Base-by-base conservation (phyloP, 2,329 filamentous ascomycete genomes). In the Colletotrichum trifolii region DNA sequence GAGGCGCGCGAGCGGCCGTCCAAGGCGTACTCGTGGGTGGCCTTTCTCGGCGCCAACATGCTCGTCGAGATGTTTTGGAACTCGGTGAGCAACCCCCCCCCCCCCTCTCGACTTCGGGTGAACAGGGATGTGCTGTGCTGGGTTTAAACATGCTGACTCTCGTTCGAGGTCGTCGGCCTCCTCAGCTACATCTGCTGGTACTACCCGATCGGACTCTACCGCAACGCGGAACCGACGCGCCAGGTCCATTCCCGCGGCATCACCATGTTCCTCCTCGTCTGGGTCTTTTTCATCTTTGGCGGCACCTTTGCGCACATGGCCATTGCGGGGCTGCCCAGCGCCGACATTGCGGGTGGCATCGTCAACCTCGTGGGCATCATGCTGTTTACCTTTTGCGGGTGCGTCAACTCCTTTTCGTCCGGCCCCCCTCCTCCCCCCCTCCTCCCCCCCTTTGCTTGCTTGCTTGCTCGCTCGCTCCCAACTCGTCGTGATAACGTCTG, bases 51-150 rank as follows among this genome's bases (percentile, higher is more conserved):
- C 42, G 83, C 86, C 54, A 89, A 89, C 1, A 72, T 75, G 50
- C 68, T 88, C 8, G 88, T 91, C 53, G 90, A 93, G 73, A 77
- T 91, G 1, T 87, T 87, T 0, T 92, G 88, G 83, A 88, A 91
- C 71, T 84, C 87, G 2, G 76, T 91, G 59, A 82, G 86, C 72
- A 81, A n/a, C n/a, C n/a, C n/a, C n/a, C n/a, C n/a, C n/a, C n/a
- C n/a, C n/a, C n/a, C 69, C 69, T 8, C 12, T 40, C 6, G 42
- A 8, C 42, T 8, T n/a, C 1, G 6, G 12, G 40, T 11, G 6
- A 6, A 2, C 2, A 33, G 8, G 12, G 17, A n/a, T n/a, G n/a
- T n/a, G 17, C 11, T 34, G 2, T 2, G 4, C 9, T 25, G 33
- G 4, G 7, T 2, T 6, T 17, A 4, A 13, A 39, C 4, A 13